Percentiles rank a stretch among this genome's conserved stretches.
Conservation (phyloP, 768 basidiomycete genomes). For the Naganishia randhawae region DNA sequence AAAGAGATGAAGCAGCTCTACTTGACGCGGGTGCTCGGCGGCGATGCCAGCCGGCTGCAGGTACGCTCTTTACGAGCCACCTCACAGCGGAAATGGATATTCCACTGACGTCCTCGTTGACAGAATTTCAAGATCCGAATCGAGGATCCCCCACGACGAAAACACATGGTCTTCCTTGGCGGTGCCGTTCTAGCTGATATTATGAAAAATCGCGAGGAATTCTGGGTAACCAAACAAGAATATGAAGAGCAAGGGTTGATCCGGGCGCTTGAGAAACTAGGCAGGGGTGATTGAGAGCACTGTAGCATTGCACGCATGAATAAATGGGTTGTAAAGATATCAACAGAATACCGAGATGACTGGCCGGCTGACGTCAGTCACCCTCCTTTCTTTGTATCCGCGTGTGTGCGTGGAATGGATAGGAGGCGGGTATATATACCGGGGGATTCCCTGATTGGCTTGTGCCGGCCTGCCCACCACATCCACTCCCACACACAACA, state of each 20-base stretch:
- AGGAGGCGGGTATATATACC: not conserved
- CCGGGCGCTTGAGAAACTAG: conserved; percentile 78
- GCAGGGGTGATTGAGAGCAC: conserved; percentile 55
- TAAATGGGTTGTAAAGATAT: conserved; percentile 11
- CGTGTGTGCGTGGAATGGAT: not conserved
- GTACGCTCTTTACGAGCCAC: conserved; percentile 57
- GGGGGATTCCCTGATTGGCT: not conserved
- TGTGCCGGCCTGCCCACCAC: no score
- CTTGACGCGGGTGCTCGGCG: conserved; percentile 77
- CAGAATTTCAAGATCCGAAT: conserved; percentile 99
- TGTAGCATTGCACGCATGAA: not conserved
- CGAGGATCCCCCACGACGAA: conserved; percentile 94
- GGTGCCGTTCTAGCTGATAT: conserved; percentile 98
- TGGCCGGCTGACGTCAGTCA: not conserved
- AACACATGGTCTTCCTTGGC: conserved; percentile 99
- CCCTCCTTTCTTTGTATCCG: not conserved
- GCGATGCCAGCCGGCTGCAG: conserved; percentile 76
- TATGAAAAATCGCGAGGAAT: conserved; percentile 90
- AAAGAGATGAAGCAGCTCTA: conserved; percentile 99
- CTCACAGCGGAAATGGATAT: not conserved
- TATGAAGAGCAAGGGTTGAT: conserved; percentile 83
- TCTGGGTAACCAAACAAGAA: conserved; percentile 91
- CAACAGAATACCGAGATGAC: not conserved
- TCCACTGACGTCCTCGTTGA: not conserved
- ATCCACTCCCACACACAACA: conserved; percentile 15